Evolutionary conservation across 345 rosid genomes (phyloP), one percentile per base, ranked within the genome.

Genomic region (Eucalyptus curtisii): DNA sequence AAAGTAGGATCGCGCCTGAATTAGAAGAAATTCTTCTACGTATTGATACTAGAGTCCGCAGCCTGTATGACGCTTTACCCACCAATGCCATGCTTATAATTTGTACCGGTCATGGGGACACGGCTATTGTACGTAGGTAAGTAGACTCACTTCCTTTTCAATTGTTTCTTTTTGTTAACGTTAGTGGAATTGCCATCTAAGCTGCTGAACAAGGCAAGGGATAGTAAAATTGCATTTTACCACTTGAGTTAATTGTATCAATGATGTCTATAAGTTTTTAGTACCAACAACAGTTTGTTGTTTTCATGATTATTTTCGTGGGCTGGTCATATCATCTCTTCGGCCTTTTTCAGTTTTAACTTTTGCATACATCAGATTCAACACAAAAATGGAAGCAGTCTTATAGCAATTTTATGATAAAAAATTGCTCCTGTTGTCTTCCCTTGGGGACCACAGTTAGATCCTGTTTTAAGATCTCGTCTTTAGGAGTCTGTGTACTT

Each of bases 91-190:
- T 98, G 99, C 92, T 98, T 86, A 95, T 97, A 91, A 92, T 98
- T 90, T 98, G 98, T 95, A 95, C 99, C 1, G 99, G 99, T 86
- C 99, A 97, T 90, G 99, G 99, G 89, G 97, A 98, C 93, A 98
- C 92, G 20, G 96, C 98, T 64, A 90, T 92, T 86, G 98, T 97
- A 85, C 93, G 95, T 88, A 95, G 98, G 99, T 97, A 88, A 49
- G 92, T 90, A 25, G 64, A 86, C 68, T 52, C 66, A 25, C 44
- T 24, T 86, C 68, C 59, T 40, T 86, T 86, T 55, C 33, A 55
- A 52, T 55, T 10, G 61, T 49, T 57, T 47, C 49, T n/a, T 79
- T 42, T 80, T 37, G 45, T 76, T 76, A 76, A 76, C 2, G 27
- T 76, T 37, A 10, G 82, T 76, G 82, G 13, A 76, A 6, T 76